Base-by-base conservation (phyloP, 2,329 filamentous ascomycete species). In the Aspergillus candidus region DNA sequence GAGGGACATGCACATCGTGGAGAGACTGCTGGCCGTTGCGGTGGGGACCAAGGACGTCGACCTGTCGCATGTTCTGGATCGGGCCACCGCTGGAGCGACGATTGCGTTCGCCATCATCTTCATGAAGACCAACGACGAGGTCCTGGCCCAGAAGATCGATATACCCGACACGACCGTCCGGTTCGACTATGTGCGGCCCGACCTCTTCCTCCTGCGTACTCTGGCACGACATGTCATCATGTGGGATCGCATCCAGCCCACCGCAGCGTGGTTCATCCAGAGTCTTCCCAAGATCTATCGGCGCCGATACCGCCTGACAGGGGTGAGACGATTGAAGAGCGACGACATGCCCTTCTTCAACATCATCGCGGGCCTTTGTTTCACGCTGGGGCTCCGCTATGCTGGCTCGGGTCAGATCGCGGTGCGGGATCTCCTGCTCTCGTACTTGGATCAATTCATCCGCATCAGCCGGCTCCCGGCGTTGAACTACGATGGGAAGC, bases 101-200 rank as follows among this genome's bases (percentile, higher is more conserved):
- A 80, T 97, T 57, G 91, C 93, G 1, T 76, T 96, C 46, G 81
- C 89, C 2, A 77, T 98, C 42, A 91, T 98, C 29, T 98, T 91
- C 65, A 93, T 98, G 88, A 97, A 97, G 67, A 93, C 91, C 0
- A 88, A 94, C 51, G 88, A 98, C 60, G 77, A 80, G 47, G 82
- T 86, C 12, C 79, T 98, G 14, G 93, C 93, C 3, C 81, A 84
- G 44, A 97, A 96, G 71, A 84, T 98, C 41, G 88, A 97, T 62
- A 83, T 97, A 0, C 94, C 94, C 1, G 86, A 94, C 52, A 94
- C 93, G 0, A 72, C 86, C 18, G 76, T 93, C 30, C 90, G 97
- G 54, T 97, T 95, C 62, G 93, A 97, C 62, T 96, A 97, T 61
- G 84, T 97, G 13, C 82, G 93, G 2, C 93, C 93, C 0, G 93